Evolutionary conservation across 306 rosid genomes (phyloP).

Genomic region (Oxytropis ochrocephala): DNA sequence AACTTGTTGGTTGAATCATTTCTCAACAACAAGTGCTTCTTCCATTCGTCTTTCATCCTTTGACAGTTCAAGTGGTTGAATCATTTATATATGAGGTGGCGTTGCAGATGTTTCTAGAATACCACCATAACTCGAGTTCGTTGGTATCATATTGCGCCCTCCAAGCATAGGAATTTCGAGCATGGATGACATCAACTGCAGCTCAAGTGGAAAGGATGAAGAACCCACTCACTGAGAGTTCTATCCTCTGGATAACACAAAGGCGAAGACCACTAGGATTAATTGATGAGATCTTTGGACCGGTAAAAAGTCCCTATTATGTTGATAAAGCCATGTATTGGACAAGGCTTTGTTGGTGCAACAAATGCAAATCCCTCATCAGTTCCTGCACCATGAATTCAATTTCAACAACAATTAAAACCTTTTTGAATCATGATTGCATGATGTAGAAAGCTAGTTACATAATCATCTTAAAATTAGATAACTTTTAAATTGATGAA

Average conservation of each 20-base stretch:
- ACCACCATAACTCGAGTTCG: constrained; percentile 45
- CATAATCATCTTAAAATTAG: too few species aligned
- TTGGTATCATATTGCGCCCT: constrained; percentile 68
- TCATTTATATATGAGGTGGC: constrained; percentile 55
- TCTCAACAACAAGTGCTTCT: constrained; percentile 48
- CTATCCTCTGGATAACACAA: constrained; percentile 69
- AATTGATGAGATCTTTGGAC: constrained; percentile 79
- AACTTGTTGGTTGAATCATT: constrained; percentile 98
- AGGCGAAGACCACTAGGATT: constrained; percentile 50
- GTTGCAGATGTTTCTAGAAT: constrained; percentile 58
- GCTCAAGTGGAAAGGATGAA: constrained; percentile 61
- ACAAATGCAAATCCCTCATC: too few species aligned
- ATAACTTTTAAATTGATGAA: too few species aligned
- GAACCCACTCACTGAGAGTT: constrained; percentile 64
- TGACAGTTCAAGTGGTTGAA: constrained; percentile 43
- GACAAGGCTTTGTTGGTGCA: too few species aligned
- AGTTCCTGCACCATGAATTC: constrained; percentile 31
- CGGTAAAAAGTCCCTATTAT: constrained; percentile 64
- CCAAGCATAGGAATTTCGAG: constrained; percentile 61
- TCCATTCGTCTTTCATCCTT: constrained; percentile 63
- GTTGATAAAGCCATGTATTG: too few species aligned
- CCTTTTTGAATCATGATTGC: background rate
- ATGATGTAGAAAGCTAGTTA: too few species aligned
- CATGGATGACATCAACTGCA: constrained; percentile 86
- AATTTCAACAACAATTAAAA: constrained; percentile 33